A percentile compares a stretch with the other conserved stretches of the same genome.
phyloP scores from a whole-genome alignment of 345 rosid genomes.

The Dimocarpus longan region DNA sequence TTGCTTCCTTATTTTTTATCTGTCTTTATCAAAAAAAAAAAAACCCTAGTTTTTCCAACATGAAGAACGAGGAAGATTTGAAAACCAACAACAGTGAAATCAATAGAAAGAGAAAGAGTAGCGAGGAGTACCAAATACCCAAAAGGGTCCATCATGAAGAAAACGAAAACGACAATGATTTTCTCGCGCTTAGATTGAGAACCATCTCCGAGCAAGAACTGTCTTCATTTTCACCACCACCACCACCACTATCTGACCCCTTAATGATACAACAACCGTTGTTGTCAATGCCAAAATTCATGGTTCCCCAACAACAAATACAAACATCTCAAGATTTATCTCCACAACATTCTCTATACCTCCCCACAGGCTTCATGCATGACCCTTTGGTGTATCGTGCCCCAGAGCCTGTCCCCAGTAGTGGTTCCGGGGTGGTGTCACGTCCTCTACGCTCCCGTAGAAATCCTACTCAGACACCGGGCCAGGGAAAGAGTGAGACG shows the following conservation, averaged over 20 bases:
- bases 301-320: background rate
- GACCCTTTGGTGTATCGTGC: too few relatives aligned
- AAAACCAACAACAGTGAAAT: background rate
- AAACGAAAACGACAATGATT: constrained; percentile 15
- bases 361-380: background rate
- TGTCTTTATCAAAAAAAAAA: too few relatives aligned
- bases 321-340: constrained; percentile 18
- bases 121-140: background rate
- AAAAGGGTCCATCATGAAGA: background rate
- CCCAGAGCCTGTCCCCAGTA: background rate
- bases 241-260: background rate
- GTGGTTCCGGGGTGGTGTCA: background rate
- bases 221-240: background rate
- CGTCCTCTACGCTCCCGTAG: constrained; percentile 28
- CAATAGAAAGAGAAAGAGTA: constrained; percentile 15
- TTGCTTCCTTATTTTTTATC: background rate
- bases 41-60: constrained; percentile 6
- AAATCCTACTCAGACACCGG: constrained; percentile 21
- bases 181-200: constrained; percentile 23
- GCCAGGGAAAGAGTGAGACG: constrained; percentile 37
- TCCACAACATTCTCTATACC: constrained; percentile 9
- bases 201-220: background rate
- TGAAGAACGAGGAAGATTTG: constrained; percentile 1
- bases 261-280: background rate
- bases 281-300: background rate